Base-by-base conservation (phyloP, 73 alveolate genomes). In the Paramecium tetraurelia region DNA sequence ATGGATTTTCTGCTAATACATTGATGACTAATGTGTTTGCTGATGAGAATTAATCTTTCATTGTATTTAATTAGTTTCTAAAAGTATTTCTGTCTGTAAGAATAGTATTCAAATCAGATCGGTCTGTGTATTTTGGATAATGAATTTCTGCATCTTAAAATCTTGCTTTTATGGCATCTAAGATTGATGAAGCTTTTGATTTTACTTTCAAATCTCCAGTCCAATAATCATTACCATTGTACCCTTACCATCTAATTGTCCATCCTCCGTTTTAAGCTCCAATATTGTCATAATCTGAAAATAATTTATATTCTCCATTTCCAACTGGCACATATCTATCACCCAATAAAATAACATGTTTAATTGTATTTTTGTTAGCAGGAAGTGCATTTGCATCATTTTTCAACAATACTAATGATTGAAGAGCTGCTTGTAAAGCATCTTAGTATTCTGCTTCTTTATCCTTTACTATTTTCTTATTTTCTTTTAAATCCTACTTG, bases 201-300 rank as follows among this genome's bases (percentile, higher is more conserved):
- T 29, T 4, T 10, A 4, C 41, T 46, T 93, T 86, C 16, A 63
- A 33, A 29, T 93, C 93, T 6, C 93, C 96, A 5, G 59, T 41
- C 94, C 93, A 93, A 86, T 69, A 93, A n/a, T 88, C 89, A 75
- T 93, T 93, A 6, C 96, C 96, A 35, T 87, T 88, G 43, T 86
- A 87, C 2, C 96, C 96, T 72, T 93, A 84, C 96, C 96, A 93
- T 35, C 93, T 75, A 29, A 93, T 85, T 48, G 93, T 38, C 96
- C 96, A 93, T 21, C 96, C 96, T 20, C 96, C 96, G 75, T 93
- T 93, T 68, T 93, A 58, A 14, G 96, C 96, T 40, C 96, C 96
- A 44, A 93, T 93, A 48, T 93, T 87, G 41, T 93, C 57, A 38
- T 40, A 86, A 57, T 93, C 93, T 88, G 69, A 58, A 80, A 50